phyloP scores from a whole-genome alignment of 2,329 filamentous ascomycete species.

The Diplodia scrobiculata region DNA sequence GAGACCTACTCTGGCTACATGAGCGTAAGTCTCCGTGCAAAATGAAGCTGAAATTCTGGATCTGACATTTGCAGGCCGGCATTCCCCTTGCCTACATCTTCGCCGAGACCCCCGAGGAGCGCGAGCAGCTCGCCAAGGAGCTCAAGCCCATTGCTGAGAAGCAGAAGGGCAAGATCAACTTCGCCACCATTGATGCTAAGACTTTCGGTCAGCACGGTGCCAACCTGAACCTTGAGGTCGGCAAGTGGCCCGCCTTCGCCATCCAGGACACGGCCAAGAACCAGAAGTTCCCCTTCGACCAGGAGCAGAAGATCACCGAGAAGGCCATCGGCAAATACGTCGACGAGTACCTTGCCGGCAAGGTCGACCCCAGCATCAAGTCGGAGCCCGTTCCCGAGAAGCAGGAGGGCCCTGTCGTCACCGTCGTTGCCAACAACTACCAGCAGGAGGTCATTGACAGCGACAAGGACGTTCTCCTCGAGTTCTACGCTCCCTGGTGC shows the following conservation, averaged over 20 bases:
- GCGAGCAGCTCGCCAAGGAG: constrained; percentile 71
- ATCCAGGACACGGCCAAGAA: constrained; percentile 96
- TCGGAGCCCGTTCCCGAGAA: constrained; percentile 94
- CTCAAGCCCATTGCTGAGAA: constrained; percentile 87
- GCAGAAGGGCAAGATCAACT: constrained; percentile 93
- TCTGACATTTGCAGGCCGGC: constrained; percentile 59
- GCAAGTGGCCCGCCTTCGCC: constrained; percentile 95
- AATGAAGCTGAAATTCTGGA: too few species aligned
- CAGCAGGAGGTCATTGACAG: constrained; percentile 87
- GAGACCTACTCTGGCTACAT: constrained; percentile 97
- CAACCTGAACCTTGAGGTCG: constrained; percentile 95
- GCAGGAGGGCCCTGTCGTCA: constrained; percentile 83
- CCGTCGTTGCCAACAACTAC: constrained; percentile 93
- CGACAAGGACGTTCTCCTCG: constrained; percentile 92
- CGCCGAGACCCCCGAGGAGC: constrained; percentile 87
- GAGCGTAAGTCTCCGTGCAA: constrained; percentile 57
- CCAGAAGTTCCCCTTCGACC: constrained; percentile 93
- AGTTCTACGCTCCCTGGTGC: constrained; percentile 94
- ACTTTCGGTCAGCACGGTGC: constrained; percentile 89
- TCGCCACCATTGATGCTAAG: constrained; percentile 95
- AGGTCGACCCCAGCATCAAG: constrained; percentile 95
- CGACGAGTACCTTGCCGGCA: constrained; percentile 79
- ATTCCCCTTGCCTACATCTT: constrained; percentile 98
- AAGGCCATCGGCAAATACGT: constrained; percentile 79
- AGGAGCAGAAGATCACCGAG: constrained; percentile 74